Evolutionary conservation across 2,329 filamentous ascomycete genomes (phyloP), one percentile per base, ranked within the genome.

Genomic region (Cylindrodendrum hubeiense): DNA sequence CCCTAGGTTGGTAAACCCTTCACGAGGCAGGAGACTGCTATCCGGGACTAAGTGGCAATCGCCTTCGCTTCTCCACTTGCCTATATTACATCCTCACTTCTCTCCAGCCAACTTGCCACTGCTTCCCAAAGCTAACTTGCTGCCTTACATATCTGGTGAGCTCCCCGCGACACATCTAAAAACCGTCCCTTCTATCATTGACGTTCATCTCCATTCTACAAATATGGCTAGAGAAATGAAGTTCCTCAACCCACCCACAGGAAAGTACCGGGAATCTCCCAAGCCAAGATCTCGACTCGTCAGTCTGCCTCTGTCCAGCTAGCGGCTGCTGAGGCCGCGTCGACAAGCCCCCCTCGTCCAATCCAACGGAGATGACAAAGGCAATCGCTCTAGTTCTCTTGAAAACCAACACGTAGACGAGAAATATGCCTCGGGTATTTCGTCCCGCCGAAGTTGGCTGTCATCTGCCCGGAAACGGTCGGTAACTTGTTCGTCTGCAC

Each of bases 271-370:
- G 19, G 39, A 12, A 4, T 3, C 17, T 7, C 24, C 44, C 17
- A 51, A 15, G 19, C 26, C 33, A 19, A 51, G 22, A 33, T 46
- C 47, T 19, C 43, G 39, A 15, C 55, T 52, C 8, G 12, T 10
- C 22, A 53, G 15, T 30, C 24, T 50, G 13, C 34, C 37, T 21
- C 34, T 63, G 15, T 47, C 49, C 10, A 55, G 26, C 34, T 63
- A 47, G 63, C 34, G 50, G 22, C 46, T 52, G 15, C 30, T 49
- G 37, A 54, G 22, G 22, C 61, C 50, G 44, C 55, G 54, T 39
- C 54, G 22, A 9, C 49, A 22, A 37, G n/a, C 34, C 26, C 21
- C 33, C 17, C 41, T 46, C 34, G 33, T 13, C 15, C 19, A 22
- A 19, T 12, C 15, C 34, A 24, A 12, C 33, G 15, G 50, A 6